phyloP scores from a whole-genome alignment of 1,284 basidiomycete species.

The Trametes hirsuta region DNA sequence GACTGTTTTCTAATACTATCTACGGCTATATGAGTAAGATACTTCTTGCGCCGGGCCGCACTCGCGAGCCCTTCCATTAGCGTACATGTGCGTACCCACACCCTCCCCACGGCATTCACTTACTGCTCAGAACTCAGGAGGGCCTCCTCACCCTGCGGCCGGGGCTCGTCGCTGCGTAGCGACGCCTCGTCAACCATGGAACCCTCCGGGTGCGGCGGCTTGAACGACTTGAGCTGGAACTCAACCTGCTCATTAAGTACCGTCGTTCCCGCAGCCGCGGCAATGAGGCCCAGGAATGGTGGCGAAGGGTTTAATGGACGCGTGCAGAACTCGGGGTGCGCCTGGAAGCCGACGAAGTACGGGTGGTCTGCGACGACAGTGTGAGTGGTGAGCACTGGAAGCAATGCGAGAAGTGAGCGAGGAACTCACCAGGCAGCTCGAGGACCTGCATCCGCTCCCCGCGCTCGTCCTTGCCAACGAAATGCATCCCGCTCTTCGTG shows the following conservation, averaged over 20 bases:
- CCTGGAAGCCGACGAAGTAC: slow-evolving; percentile 94
- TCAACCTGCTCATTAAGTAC: slow-evolving; percentile 80
- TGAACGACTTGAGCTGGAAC: slow-evolving; percentile 56
- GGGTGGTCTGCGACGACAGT: slow-evolving; percentile 74
- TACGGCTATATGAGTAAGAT: slow-evolving; percentile 9
- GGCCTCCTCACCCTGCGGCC: slow-evolving; percentile 33
- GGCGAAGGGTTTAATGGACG: slow-evolving; percentile 98
- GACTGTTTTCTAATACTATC: slow-evolving; percentile 1
- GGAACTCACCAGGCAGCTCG: slow-evolving; percentile 76
- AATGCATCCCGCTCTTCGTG: slow-evolving; percentile 75
- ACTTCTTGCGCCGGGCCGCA: not conserved
- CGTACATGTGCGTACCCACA: not conserved
- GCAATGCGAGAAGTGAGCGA: not conserved
- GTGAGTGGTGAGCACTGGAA: no score
- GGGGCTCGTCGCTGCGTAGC: slow-evolving; percentile 38
- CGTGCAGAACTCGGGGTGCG: slow-evolving; percentile 98
- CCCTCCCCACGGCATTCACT: not conserved
- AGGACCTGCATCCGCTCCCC: slow-evolving; percentile 98
- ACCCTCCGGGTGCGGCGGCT: slow-evolving; percentile 53
- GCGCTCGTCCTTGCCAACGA: slow-evolving; percentile 93
- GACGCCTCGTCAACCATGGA: slow-evolving; percentile 52
- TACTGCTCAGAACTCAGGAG: slow-evolving; percentile 29
- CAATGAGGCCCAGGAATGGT: slow-evolving; percentile 95
- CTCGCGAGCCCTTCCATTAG: not conserved
- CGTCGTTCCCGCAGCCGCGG: slow-evolving; percentile 72